Conservation (phyloP, 1,139 yeast species). For the Tardiomyces digboiensis region DNA sequence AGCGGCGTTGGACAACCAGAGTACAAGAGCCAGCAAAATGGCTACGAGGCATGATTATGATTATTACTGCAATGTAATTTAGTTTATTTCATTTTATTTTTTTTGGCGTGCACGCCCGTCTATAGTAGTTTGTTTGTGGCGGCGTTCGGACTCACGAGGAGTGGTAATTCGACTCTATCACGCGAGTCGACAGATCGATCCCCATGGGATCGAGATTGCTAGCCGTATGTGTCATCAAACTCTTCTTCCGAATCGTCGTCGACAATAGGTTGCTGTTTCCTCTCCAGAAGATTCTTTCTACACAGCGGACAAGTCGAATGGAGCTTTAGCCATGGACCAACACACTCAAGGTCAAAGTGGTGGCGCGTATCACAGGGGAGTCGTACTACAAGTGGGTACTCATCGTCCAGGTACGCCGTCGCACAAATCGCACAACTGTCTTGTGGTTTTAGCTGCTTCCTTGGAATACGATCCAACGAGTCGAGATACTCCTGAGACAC, state of each 20-base stretch:
- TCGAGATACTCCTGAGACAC: slow-evolving; percentile 66
- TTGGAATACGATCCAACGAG: slow-evolving; percentile 59
- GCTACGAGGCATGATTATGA: background rate
- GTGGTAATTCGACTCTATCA: too few relatives aligned
- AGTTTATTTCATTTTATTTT: background rate
- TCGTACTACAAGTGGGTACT: slow-evolving; percentile 69
- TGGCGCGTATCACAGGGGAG: slow-evolving; percentile 71
- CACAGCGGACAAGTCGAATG: slow-evolving; percentile 87
- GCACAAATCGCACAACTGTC: slow-evolving; percentile 85
- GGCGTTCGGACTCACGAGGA: too few relatives aligned
- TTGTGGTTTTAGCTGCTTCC: slow-evolving; percentile 37
- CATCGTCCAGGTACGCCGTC: slow-evolving; percentile 56
- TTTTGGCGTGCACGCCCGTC: background rate
- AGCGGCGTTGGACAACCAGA: slow-evolving; percentile 1
- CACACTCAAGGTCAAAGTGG: slow-evolving; percentile 80
- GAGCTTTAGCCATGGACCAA: slow-evolving; percentile 78
- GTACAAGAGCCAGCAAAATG: slow-evolving; percentile 10
- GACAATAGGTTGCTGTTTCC: slow-evolving; percentile 34
- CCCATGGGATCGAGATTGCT: too few relatives aligned
- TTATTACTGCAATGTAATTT: too few relatives aligned
- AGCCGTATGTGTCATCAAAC: slow-evolving; percentile 75
- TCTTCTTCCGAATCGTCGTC: slow-evolving; percentile 62
- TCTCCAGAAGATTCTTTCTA: slow-evolving; percentile 54
- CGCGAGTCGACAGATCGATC: too few relatives aligned
- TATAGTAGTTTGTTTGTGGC: too few relatives aligned